Conservation (phyloP, 73 alveolate genomes). For the Paramecium octaurelia region DNA sequence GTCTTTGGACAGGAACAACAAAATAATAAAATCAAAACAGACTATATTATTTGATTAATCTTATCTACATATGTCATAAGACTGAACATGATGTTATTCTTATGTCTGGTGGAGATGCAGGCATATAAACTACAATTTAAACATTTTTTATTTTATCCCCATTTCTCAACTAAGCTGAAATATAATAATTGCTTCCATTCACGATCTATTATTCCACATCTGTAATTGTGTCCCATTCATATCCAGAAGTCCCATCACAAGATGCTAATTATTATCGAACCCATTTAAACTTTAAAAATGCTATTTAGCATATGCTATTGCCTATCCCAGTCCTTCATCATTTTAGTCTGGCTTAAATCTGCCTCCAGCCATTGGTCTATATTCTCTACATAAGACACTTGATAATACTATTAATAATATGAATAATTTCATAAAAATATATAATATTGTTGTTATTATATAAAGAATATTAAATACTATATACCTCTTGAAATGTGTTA, state of each 20-base stretch:
- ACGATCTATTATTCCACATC: not conserved
- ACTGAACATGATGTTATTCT: not conserved
- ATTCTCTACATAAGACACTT: not conserved
- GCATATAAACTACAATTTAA: not conserved
- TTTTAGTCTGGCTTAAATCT: not conserved
- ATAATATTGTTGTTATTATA: too few species aligned
- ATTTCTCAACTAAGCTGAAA: not conserved
- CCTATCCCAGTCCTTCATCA: not conserved
- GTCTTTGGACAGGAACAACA: not conserved
- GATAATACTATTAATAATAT: not conserved
- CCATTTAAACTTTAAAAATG: not conserved
- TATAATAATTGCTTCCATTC: conserved; percentile 4
- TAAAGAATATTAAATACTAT: too few species aligned
- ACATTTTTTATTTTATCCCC: not conserved
- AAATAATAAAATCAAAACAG: not conserved
- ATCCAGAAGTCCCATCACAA: not conserved
- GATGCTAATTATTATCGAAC: not conserved
- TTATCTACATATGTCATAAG: not conserved
- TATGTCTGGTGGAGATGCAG: not conserved
- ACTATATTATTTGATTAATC: not conserved
- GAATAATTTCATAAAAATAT: not conserved
- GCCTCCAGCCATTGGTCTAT: conserved; percentile 32
- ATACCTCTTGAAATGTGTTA: too few species aligned
- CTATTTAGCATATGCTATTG: not conserved
- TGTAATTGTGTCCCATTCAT: not conserved